Evolutionary conservation across 2,329 filamentous ascomycete genomes (phyloP).

Genomic region (Alternaria gansuensis): DNA sequence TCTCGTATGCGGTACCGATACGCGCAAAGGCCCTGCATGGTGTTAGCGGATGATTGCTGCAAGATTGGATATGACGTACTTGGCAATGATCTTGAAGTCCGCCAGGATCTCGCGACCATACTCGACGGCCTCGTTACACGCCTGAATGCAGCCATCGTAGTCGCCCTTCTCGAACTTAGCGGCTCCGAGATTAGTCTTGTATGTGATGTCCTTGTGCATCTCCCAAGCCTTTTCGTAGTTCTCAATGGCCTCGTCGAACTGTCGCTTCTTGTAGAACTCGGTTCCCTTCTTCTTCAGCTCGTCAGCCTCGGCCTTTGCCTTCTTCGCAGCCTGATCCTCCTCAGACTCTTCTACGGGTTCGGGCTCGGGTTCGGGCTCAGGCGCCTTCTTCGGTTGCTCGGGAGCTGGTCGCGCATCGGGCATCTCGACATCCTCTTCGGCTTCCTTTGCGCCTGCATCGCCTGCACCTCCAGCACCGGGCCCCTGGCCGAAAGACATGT

Average conservation of each 20-base stretch:
- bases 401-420: conserved; percentile 69
- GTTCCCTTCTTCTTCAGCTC: conserved; percentile 94
- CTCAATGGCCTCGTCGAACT: conserved; percentile 92
- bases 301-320: conserved; percentile 91
- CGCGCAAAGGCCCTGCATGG: conserved; percentile 78
- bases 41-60: conserved; percentile 18
- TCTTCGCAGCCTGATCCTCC: conserved; percentile 82
- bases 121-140: conserved; percentile 86
- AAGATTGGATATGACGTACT: conserved; percentile 60
- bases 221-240: conserved; percentile 98
- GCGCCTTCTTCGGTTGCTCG: conserved; percentile 63
- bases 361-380: conserved; percentile 64
- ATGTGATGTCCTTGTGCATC: conserved; percentile 92
- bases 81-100: conserved; percentile 98
- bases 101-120: conserved; percentile 89
- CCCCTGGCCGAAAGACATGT: conserved; percentile 76
- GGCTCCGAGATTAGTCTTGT: conserved; percentile 94
- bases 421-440: conserved; percentile 80
- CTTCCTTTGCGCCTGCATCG: conserved; percentile 56
- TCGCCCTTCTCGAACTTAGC: conserved; percentile 97
- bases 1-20: conserved; percentile 94
- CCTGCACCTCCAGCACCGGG: conserved; percentile 57
- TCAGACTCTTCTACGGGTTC: conserved; percentile 84
- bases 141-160: conserved; percentile 84
- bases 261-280: conserved; percentile 96